phyloP scores from a whole-genome alignment of 2,329 filamentous ascomycete species.

The Gyromitra esculenta region DNA sequence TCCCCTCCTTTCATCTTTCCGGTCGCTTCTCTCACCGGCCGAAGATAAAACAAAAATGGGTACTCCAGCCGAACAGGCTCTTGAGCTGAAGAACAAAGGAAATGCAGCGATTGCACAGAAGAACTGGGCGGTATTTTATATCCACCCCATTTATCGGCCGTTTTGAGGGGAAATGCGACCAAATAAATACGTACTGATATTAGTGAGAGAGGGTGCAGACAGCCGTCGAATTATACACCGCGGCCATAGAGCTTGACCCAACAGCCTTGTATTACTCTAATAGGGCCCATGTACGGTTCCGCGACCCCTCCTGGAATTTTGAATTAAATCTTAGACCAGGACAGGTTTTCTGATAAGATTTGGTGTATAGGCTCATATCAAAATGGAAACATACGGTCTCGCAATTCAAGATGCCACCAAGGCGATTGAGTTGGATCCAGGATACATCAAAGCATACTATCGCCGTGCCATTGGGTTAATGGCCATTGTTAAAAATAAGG shows the following conservation, averaged over 20 bases:
- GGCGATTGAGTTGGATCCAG: slow-evolving; percentile 87
- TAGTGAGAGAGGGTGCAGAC: slow-evolving; percentile 57
- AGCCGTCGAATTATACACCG: slow-evolving; percentile 83
- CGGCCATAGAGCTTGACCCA: slow-evolving; percentile 85
- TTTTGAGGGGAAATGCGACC: neutral
- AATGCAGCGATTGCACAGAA: slow-evolving; percentile 91
- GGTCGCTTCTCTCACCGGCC: slow-evolving; percentile 44
- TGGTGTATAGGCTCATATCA: slow-evolving; percentile 80
- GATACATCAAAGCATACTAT: slow-evolving; percentile 83
- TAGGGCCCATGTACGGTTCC: slow-evolving; percentile 78
- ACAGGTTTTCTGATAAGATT: slow-evolving; percentile 48
- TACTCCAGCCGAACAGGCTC: slow-evolving; percentile 71
- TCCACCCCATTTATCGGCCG: slow-evolving; percentile 11
- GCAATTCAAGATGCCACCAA: slow-evolving; percentile 89
- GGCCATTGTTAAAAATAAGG: slow-evolving; percentile 86
- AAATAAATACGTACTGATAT: slow-evolving; percentile 18
- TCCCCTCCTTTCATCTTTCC: slow-evolving; percentile 48
- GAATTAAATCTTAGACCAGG: slow-evolving; percentile 8
- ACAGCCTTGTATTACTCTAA: slow-evolving; percentile 92
- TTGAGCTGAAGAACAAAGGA: slow-evolving; percentile 88
- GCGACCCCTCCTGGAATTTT: slow-evolving; percentile 6
- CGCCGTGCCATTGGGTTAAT: slow-evolving; percentile 90
- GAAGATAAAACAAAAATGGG: slow-evolving; percentile 45
- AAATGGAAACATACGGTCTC: slow-evolving; percentile 93
- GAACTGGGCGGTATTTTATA: slow-evolving; percentile 72